These are phyloP conservation scores for Russula olivacea DNA, from an alignment of 768 basidiomycete genomes.

Conservation along the genomic window DNA sequence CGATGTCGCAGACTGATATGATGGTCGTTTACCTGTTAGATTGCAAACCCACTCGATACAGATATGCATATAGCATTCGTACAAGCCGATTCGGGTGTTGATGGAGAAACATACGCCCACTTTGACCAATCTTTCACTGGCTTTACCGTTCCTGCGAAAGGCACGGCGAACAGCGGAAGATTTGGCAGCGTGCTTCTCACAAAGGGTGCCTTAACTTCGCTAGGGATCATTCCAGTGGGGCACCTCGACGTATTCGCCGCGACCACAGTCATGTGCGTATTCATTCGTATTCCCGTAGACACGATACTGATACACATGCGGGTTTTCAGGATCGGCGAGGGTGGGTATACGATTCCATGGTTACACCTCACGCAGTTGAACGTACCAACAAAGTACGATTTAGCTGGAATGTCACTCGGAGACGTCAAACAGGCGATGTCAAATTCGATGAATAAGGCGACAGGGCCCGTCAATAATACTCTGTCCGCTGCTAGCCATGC, in stretches of 20 bases:
- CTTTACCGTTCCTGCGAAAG: conserved; percentile 52
- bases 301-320: not conserved
- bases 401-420: not conserved
- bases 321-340: conserved; percentile 38
- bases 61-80: conserved; percentile 52
- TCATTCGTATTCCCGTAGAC: not conserved
- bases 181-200: conserved; percentile 54
- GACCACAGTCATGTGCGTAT: conserved; percentile 37
- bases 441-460: not conserved
- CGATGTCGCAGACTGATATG: not conserved
- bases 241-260: conserved; percentile 49
- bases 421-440: conserved; percentile 10
- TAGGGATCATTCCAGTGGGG: conserved; percentile 51
- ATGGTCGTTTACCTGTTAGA: conserved; percentile 27
- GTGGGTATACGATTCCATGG: conserved; percentile 63
- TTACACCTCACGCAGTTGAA: conserved; percentile 48
- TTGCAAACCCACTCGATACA: conserved; percentile 52
- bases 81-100: conserved; percentile 49
- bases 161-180: conserved; percentile 55
- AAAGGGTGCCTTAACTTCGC: conserved; percentile 50
- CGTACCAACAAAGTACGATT: conserved; percentile 47
- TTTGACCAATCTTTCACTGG: conserved; percentile 50
- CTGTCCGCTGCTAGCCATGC: not conserved
- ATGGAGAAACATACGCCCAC: conserved; percentile 50
- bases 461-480: not conserved